Conservation (phyloP, 1,284 basidiomycete species). For the Cutaneotrichosporon mucoides region DNA sequence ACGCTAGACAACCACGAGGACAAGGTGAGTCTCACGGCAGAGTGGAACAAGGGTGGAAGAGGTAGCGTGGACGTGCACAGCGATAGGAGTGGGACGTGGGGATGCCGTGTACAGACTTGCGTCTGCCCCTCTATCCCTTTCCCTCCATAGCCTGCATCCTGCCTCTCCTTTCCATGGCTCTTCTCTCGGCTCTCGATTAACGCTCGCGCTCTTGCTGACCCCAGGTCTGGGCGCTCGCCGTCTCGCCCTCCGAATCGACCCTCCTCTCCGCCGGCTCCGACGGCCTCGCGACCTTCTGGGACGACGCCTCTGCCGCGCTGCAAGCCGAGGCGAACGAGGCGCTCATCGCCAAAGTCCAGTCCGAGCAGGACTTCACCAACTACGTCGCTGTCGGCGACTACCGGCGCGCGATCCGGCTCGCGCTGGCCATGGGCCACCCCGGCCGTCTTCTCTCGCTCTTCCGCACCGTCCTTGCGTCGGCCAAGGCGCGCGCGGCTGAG, state of each 20-base stretch:
- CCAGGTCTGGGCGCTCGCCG: conserved; percentile 83
- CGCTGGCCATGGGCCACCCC: conserved; percentile 88
- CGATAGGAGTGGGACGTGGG: too few relatives aligned
- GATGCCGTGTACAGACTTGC: too few relatives aligned
- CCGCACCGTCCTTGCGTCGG: conserved; percentile 54
- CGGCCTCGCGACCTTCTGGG: conserved; percentile 88
- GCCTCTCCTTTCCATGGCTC: too few relatives aligned
- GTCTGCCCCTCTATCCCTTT: too few relatives aligned
- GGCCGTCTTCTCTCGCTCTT: conserved; percentile 81
- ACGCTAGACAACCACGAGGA: conserved; percentile 97
- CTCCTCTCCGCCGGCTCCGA: conserved; percentile 93
- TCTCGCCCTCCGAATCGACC: conserved; percentile 69
- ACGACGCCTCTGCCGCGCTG: conserved; percentile 81
- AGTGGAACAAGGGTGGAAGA: too few relatives aligned
- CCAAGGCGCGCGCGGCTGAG: conserved; percentile 1
- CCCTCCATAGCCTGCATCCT: too few relatives aligned
- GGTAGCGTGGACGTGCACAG: too few relatives aligned
- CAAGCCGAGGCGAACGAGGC: conserved; percentile 63
- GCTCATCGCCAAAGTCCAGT: conserved; percentile 67
- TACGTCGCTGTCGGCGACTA: conserved; percentile 86
- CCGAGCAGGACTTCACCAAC: conserved; percentile 93
- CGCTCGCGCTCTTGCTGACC: conserved; percentile 3
- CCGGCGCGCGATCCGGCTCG: conserved; percentile 81
- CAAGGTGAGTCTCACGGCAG: conserved; percentile 58
- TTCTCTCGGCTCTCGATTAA: too few relatives aligned